These are phyloP conservation scores for Vigna trinervia DNA, from an alignment of 306 rosid species.

Conservation along the genomic window DNA sequence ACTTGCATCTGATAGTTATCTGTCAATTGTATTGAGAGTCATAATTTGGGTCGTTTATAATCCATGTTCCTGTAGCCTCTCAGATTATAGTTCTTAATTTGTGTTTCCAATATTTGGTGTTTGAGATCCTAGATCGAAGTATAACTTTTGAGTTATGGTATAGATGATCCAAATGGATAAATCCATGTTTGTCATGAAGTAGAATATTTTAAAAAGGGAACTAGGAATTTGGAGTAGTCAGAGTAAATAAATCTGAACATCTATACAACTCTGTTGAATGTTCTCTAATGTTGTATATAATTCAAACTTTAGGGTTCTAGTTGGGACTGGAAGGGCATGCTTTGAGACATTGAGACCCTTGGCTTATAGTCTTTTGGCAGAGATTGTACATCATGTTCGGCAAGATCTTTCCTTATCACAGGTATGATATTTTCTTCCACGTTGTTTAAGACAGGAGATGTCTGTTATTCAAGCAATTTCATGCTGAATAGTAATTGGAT, in stretches of 20 bases:
- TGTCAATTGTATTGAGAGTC: conserved; percentile 8
- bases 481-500: conserved; percentile 19
- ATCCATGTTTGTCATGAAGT: conserved; percentile 37
- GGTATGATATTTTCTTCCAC: conserved; percentile 54
- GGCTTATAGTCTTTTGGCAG: conserved; percentile 98
- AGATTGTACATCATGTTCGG: conserved; percentile 99
- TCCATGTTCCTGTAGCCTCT: conserved; percentile 17
- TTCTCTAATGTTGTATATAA: conserved; percentile 39
- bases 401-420: conserved; percentile 86
- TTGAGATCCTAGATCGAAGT: conserved; percentile 18
- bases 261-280: conserved; percentile 30
- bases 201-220: conserved; percentile 16
- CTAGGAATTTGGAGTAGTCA: background rate
- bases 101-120: conserved; percentile 2
- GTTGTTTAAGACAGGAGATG: conserved; percentile 34
- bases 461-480: conserved; percentile 6
- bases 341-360: conserved; percentile 95
- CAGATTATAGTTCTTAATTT: conserved; percentile 26
- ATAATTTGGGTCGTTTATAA: conserved; percentile 1
- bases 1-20: conserved; percentile 20
- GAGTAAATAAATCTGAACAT: conserved; percentile 1
- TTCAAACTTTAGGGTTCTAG: conserved; percentile 73
- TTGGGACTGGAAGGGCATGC: conserved; percentile 98
- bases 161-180: background rate
- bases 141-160: conserved; percentile 17